Conservation (phyloP, 1,139 yeast genomes). For the Kurtzmaniella quercitrusa region DNA sequence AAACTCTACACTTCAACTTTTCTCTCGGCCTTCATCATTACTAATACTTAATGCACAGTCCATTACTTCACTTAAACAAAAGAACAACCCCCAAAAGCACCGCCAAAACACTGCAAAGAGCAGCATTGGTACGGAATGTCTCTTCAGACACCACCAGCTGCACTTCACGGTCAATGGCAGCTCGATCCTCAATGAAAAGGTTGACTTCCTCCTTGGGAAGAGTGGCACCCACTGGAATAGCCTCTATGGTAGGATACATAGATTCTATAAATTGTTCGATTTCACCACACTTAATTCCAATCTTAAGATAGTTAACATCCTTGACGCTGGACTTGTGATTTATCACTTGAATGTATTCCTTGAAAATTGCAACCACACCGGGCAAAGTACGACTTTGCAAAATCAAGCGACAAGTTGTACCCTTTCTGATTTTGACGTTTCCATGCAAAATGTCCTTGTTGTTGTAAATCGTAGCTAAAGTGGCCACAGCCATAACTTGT, state of each 20-base stretch:
- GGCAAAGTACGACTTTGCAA: constrained; percentile 68
- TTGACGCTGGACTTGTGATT: constrained; percentile 73
- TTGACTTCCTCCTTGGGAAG: constrained; percentile 18
- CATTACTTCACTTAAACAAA: neutral
- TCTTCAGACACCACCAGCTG: constrained; percentile 25
- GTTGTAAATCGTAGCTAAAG: constrained; percentile 80
- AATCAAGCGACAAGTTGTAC: constrained; percentile 80
- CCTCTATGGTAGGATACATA: constrained; percentile 50
- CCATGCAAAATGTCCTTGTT: constrained; percentile 68
- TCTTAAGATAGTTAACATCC: constrained; percentile 83
- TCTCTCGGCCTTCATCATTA: neutral
- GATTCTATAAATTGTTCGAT: constrained; percentile 81
- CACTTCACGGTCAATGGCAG: constrained; percentile 29
- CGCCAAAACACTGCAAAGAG: constrained; percentile 9
- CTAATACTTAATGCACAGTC: too few relatives aligned
- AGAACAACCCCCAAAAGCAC: neutral
- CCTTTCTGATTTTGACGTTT: constrained; percentile 87
- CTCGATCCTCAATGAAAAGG: constrained; percentile 24
- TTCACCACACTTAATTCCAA: constrained; percentile 84
- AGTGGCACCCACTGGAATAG: constrained; percentile 30
- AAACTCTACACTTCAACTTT: neutral
- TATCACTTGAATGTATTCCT: constrained; percentile 66
- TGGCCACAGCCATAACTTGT: constrained; percentile 97
- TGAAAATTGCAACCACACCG: constrained; percentile 74
- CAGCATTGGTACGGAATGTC: constrained; percentile 20